phyloP scores from a whole-genome alignment of 1,139 yeast genomes.

The Diutina mesorugosa region DNA sequence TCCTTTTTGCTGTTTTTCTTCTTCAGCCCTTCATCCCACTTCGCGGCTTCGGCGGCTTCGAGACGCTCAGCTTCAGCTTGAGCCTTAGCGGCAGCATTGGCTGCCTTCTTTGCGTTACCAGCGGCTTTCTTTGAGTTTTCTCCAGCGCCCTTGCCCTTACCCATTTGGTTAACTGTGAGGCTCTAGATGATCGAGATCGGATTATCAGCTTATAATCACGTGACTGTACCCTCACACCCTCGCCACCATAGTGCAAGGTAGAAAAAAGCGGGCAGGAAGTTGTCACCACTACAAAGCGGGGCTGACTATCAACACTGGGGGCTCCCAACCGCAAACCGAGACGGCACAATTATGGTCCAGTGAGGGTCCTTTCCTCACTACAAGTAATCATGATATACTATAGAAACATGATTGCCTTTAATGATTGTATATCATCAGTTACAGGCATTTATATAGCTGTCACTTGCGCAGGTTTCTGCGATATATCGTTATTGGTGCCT shows the following conservation, averaged over 20 bases:
- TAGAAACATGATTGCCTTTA: too few species aligned
- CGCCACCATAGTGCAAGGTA: neutral
- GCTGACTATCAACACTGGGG: neutral
- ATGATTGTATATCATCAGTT: too few species aligned
- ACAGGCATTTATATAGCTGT: too few species aligned
- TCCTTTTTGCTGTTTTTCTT: slow-evolving; percentile 60
- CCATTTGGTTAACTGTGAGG: slow-evolving; percentile 22
- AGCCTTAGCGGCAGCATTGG: slow-evolving; percentile 46
- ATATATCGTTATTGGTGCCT: too few species aligned
- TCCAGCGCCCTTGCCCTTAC: slow-evolving; percentile 34
- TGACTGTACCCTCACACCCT: neutral
- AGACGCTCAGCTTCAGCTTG: slow-evolving; percentile 35
- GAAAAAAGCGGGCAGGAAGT: too few species aligned
- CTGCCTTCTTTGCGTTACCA: slow-evolving; percentile 64
- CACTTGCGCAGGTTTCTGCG: too few species aligned
- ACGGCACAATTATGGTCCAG: neutral
- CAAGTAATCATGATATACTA: too few species aligned
- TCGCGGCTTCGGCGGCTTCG: slow-evolving; percentile 45
- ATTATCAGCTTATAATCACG: neutral
- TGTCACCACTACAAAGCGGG: neutral
- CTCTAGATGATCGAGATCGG: neutral
- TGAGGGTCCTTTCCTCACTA: too few species aligned
- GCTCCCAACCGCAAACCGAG: neutral
- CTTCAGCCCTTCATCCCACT: slow-evolving; percentile 68
- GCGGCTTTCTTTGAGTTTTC: slow-evolving; percentile 56